phyloP scores from a whole-genome alignment of 2,329 filamentous ascomycete species.

The Phyllosticta citriasiana region DNA sequence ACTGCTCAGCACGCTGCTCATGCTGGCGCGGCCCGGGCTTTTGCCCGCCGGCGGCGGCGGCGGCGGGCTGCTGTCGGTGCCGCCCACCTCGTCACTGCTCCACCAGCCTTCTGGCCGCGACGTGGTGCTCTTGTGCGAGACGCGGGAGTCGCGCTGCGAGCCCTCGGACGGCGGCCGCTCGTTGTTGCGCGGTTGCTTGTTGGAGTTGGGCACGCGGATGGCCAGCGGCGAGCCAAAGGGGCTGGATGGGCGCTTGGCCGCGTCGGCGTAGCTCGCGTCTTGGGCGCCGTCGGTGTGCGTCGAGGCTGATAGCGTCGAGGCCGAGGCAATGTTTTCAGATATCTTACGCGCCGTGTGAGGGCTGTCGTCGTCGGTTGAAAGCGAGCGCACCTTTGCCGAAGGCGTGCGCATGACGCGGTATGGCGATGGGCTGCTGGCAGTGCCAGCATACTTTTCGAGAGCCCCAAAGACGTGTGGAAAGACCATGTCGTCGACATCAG shows the following conservation, averaged over 20 bases:
- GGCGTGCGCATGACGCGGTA: constrained; percentile 3
- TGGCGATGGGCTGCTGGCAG: constrained; percentile 5
- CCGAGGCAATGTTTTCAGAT: constrained; percentile 8
- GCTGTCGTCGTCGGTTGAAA: constrained; percentile 4
- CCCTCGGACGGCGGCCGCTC: neutral
- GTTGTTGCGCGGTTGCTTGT: neutral
- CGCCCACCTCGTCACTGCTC: constrained; percentile 28
- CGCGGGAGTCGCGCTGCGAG: neutral
- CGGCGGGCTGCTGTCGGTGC: constrained; percentile 13
- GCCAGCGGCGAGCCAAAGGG: neutral
- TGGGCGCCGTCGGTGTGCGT: neutral
- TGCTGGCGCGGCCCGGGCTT: constrained; percentile 12
- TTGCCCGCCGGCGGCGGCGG: constrained; percentile 11
- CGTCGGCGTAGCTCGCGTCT: neutral
- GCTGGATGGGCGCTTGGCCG: neutral
- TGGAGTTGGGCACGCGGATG: neutral
- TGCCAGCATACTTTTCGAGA: constrained; percentile 52
- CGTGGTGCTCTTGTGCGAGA: constrained; percentile 16
- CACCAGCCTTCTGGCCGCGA: constrained; percentile 30
- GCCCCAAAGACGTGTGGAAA: constrained; percentile 90
- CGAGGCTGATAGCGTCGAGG: neutral
- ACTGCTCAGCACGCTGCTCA: constrained; percentile 4
- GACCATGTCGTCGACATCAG: constrained; percentile 71
- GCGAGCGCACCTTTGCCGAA: neutral
- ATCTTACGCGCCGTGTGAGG: constrained; percentile 8